Base-by-base conservation (phyloP, 768 basidiomycete genomes). In the Mycena alexandri region DNA sequence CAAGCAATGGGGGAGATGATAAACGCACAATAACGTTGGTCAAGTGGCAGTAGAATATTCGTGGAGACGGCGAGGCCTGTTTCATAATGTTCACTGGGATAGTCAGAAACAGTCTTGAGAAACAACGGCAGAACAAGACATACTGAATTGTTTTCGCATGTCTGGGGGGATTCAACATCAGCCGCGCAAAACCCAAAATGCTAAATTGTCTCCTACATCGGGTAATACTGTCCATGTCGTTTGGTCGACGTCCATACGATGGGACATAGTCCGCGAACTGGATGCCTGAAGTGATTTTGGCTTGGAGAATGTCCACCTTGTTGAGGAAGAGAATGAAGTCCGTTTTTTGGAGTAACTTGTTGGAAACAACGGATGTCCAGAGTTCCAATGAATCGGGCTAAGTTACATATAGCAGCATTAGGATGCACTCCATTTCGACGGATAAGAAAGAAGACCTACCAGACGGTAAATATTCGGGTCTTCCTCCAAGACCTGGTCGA, bases 291-390 rank as follows among this genome's bases (percentile, higher is more conserved):
- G 80, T 79, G 12, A 91, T 85, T 81, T 93, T 93, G 51, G 85
- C 85, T 79, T 76, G 74, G 42, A 84, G 68, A 62, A 93, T 85
- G 74, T 93, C 91, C 69, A 86, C 84, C 75, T 93, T 93, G 76
- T 93, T 93, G 68, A 93, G 81, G 78, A 93, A 93, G 16, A 93
- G 83, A 22, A 93, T 86, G 21, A 92, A 76, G 63, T 88, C 85
- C 5, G 90, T 89, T 52, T 85, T 80, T 70, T 88, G 84, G 68
- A 93, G 80, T 16, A 93, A 80, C 21, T 82, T 83, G 69, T 90
- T 88, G 14, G 87, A 85, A 33, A 89, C 83, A 24, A 92, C 85
- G 5, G 82, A 81, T 75, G 89, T 90, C 91, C 91, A 93, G 7
- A 93, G 80, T 8, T 88, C 80, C 58, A 92, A 84, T 0, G 91